These are phyloP conservation scores for Aspergillus fijiensis DNA, from an alignment of 2,329 filamentous ascomycete species.

Conservation along the genomic window DNA sequence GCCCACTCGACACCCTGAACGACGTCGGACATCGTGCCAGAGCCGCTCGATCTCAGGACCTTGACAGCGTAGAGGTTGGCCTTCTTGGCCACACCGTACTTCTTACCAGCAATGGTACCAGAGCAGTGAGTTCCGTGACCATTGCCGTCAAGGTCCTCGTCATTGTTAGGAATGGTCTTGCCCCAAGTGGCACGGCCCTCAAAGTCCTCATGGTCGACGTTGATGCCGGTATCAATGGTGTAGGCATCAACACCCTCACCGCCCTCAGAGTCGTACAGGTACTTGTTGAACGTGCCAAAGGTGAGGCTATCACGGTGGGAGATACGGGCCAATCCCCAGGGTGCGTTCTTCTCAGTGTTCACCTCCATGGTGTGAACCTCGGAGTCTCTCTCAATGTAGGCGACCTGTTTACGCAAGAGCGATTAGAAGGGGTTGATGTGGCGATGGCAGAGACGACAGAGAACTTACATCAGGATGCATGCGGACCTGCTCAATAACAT, in stretches of 20 bases:
- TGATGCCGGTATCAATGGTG: constrained; percentile 97
- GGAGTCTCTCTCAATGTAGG: constrained; percentile 93
- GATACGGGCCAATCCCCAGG: constrained; percentile 98
- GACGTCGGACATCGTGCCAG: constrained; percentile 97
- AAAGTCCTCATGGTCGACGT: constrained; percentile 91
- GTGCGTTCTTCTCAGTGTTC: constrained; percentile 82
- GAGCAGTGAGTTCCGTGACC: constrained; percentile 99
- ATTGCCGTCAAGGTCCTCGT: constrained; percentile 90
- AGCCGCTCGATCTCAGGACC: constrained; percentile 95
- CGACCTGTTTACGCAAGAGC: constrained; percentile 62
- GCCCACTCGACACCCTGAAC: constrained; percentile 98
- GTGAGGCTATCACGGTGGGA: constrained; percentile 85
- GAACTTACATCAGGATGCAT: constrained; percentile 91
- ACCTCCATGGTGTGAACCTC: constrained; percentile 76
- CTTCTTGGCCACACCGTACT: constrained; percentile 99
- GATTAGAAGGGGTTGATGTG: not conserved
- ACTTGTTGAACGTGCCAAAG: constrained; percentile 97
- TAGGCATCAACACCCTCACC: constrained; percentile 99
- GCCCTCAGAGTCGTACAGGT: constrained; percentile 83
- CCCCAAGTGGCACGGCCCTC: constrained; percentile 95
- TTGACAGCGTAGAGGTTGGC: constrained; percentile 96
- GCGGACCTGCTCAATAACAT: constrained; percentile 88
- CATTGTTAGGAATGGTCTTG: constrained; percentile 85
- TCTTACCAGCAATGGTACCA: constrained; percentile 94
- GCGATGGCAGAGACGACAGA: constrained; percentile 8